phyloP scores from a whole-genome alignment of 2,329 filamentous ascomycete genomes.

The Lachnum nothofagi region DNA sequence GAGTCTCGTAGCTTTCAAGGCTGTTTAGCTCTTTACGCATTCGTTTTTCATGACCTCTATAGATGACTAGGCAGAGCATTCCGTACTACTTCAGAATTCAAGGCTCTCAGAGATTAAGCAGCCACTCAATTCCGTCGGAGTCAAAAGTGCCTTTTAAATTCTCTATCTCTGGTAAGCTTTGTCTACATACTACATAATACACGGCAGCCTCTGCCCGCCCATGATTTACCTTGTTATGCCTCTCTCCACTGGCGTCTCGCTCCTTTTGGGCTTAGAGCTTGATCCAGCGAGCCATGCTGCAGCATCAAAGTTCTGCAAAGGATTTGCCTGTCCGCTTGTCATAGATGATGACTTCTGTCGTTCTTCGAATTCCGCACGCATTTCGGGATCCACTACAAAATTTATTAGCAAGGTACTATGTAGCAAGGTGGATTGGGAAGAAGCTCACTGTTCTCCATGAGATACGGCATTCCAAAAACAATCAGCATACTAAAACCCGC shows the following conservation, averaged over 20 bases:
- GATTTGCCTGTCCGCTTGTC: slow-evolving; percentile 47
- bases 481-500: slow-evolving; percentile 75
- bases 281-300: slow-evolving; percentile 62
- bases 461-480: slow-evolving; percentile 88
- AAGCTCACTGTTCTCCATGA: slow-evolving; percentile 87
- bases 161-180: no score
- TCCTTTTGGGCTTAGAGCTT: slow-evolving; percentile 31
- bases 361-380: slow-evolving; percentile 85
- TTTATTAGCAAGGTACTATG: not conserved
- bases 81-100: no score
- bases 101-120: no score
- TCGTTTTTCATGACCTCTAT: no score
- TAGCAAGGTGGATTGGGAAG: not conserved
- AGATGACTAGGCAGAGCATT: no score
- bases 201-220: no score
- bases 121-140: no score
- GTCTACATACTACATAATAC: no score
- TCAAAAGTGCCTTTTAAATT: no score
- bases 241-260: slow-evolving; percentile 19
- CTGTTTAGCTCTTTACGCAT: no score
- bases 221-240: slow-evolving; percentile 23
- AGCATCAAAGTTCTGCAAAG: slow-evolving; percentile 60
- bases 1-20: no score
- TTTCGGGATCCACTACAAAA: slow-evolving; percentile 87
- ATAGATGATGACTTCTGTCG: slow-evolving; percentile 74